These are phyloP conservation scores for Candolleomyces efflorescens DNA, from an alignment of 768 basidiomycete genomes.

Conservation along the genomic window DNA sequence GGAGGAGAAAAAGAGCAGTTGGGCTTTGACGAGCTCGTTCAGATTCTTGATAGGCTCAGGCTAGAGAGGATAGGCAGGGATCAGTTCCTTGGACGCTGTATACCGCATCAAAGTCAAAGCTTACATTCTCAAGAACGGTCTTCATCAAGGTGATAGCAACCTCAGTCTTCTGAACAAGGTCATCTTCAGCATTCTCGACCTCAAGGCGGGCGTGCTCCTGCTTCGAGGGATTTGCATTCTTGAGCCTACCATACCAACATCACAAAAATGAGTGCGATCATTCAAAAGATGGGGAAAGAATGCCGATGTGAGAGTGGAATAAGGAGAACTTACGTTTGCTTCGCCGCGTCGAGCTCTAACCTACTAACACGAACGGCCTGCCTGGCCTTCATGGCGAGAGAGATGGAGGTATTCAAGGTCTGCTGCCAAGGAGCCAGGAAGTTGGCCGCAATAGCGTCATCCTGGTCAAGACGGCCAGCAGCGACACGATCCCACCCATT, in stretches of 20 bases:
- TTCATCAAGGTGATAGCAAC: constrained; percentile 96
- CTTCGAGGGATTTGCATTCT: constrained; percentile 66
- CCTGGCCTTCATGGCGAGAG: constrained; percentile 89
- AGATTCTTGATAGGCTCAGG: constrained; percentile 96
- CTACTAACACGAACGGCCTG: constrained; percentile 76
- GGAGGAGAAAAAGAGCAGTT: constrained; percentile 69
- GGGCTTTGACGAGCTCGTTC: constrained; percentile 88
- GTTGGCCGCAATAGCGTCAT: constrained; percentile 56
- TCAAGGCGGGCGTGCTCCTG: constrained; percentile 93
- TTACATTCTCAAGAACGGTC: constrained; percentile 94
- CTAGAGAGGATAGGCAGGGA: constrained; percentile 32
- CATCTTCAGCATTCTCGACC: constrained; percentile 92
- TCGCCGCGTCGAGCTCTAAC: constrained; percentile 87
- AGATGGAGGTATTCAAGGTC: constrained; percentile 78
- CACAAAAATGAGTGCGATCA: constrained; percentile 1
- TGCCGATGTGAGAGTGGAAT: background rate
- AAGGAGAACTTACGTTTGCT: constrained; percentile 61
- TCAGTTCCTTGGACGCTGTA: constrained; percentile 4
- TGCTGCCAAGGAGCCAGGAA: constrained; percentile 87
- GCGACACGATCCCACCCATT: constrained; percentile 82
- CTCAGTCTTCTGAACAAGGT: constrained; percentile 96
- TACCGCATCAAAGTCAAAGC: constrained; percentile 23
- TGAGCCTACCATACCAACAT: constrained; percentile 48
- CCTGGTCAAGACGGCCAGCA: constrained; percentile 75
- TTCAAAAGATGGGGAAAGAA: background rate